A percentile compares a stretch with the other conserved stretches of the same genome.
phyloP scores from a whole-genome alignment of 1,139 yeast genomes.

The Pichia sp. region DNA sequence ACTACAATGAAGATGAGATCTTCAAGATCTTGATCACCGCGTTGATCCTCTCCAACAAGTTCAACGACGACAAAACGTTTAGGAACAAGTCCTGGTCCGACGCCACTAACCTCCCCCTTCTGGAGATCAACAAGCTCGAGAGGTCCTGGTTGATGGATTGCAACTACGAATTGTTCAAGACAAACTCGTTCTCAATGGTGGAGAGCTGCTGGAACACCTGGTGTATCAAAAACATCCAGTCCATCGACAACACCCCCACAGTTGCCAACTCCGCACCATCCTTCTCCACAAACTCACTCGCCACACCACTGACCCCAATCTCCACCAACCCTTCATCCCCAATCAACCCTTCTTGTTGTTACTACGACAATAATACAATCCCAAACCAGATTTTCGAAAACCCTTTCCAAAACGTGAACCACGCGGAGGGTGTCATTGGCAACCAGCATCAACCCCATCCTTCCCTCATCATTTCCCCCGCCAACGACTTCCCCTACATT shows the following conservation, averaged over 20 bases:
- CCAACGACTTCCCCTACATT: neutral
- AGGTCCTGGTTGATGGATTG: slow-evolving; percentile 61
- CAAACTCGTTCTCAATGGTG: slow-evolving; percentile 29
- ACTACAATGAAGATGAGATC: slow-evolving; percentile 38
- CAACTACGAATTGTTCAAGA: slow-evolving; percentile 44
- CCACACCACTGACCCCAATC: slow-evolving; percentile 3
- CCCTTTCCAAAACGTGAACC: slow-evolving; percentile 22
- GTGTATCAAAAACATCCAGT: slow-evolving; percentile 29
- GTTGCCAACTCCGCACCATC: neutral
- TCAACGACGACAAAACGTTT: slow-evolving; percentile 94
- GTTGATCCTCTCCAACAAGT: slow-evolving; percentile 83
- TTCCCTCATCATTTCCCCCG: slow-evolving; percentile 10
- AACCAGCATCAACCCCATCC: slow-evolving; percentile 7
- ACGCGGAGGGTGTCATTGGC: neutral
- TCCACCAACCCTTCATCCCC: slow-evolving; percentile 16
- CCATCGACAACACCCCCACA: neutral
- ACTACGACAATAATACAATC: slow-evolving; percentile 5
- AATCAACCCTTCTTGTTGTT: slow-evolving; percentile 1
- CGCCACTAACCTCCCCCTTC: slow-evolving; percentile 76
- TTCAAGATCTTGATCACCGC: slow-evolving; percentile 66
- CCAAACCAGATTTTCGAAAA: slow-evolving; percentile 26
- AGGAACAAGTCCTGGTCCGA: slow-evolving; percentile 94
- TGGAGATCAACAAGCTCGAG: slow-evolving; percentile 62
- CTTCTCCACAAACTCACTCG: too few relatives aligned
- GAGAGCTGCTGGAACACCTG: slow-evolving; percentile 35